Percentiles rank a stretch among this genome's conserved stretches.
Evolutionary conservation across 2,329 filamentous ascomycete species (phyloP).

Genomic region (Calonectria pseudoreteaudii): DNA sequence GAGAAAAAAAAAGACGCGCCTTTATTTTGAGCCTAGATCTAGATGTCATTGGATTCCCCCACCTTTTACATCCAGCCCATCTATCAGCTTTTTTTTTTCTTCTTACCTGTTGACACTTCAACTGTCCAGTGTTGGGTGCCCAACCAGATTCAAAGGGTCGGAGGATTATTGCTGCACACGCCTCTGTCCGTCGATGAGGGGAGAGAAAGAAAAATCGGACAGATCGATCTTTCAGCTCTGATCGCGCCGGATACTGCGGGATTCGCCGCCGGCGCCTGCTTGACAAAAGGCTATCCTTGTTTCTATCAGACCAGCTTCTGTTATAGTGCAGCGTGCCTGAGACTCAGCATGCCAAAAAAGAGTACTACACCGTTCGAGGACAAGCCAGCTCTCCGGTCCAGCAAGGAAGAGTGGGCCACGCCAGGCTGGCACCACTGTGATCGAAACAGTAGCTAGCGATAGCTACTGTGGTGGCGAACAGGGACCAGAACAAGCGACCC

Average conservation of each 20-base stretch:
- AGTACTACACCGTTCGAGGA: not conserved
- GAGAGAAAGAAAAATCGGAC: not conserved
- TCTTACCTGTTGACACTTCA: not conserved
- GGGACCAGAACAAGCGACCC: not conserved
- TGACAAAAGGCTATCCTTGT: not conserved
- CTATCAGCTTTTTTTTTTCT: not conserved
- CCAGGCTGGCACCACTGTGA: slow-evolving; percentile 1
- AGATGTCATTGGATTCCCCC: not conserved
- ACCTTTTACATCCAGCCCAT: not conserved
- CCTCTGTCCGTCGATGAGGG: not conserved
- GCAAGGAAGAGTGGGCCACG: not conserved
- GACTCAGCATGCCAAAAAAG: not conserved
- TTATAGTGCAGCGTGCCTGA: not conserved
- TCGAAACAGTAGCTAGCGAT: not conserved
- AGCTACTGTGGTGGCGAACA: not conserved
- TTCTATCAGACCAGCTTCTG: not conserved
- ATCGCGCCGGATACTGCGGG: not conserved
- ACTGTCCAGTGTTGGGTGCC: not conserved
- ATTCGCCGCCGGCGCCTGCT: not conserved
- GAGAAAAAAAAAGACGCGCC: not conserved
- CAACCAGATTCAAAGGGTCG: not conserved
- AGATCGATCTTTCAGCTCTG: not conserved
- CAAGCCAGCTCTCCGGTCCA: not conserved
- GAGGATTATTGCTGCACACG: slow-evolving; percentile 1
- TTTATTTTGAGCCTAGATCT: not conserved